Evolutionary conservation across 768 basidiomycete genomes (phyloP), one percentile per base, ranked within the genome.

Genomic region (Naematelia aurantialba): DNA sequence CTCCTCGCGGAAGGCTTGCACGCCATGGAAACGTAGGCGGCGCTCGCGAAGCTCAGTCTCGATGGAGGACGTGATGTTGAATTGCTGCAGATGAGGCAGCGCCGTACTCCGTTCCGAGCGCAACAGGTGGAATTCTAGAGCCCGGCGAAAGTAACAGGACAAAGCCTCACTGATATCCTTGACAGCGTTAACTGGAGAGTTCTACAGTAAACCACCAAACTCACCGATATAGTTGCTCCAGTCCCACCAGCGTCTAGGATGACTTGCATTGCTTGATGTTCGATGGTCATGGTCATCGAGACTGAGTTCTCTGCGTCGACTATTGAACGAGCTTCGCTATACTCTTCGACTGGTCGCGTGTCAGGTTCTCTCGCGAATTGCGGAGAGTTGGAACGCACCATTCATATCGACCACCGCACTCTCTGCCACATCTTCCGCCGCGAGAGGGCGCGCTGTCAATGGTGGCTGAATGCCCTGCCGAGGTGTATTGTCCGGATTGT

Each of bases 21-120:
- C 74, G 0, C 89, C 89, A 79, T 85, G 92, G 71, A 90, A 90
- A 62, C 90, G 83, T 73, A 90, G 85, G 22, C 90, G 87, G 26
- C 91, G 86, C 78, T 97, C 89, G 31, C 91, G 85, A 3, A 89
- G 89, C 62, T 82, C 81, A 0, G 85, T 89, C 77, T 96, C 93
- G 82, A 87, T 86, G 26, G 89, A 75, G 34, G 85, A 83, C 21
- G 83, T 82, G 51, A 89, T 83, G 25, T 84, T 82, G 42, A 89
- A 79, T 73, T 91, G 88, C 52, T 80, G 80, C 13, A 92, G 82
- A 74, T 91, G 89, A 4, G 82, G 60, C 3, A 90, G 90, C 13
- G 85, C 84, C 10, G 80, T 80, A 11, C 30, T 47, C 2, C 56
- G 55, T 29, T 73, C 69, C 11, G 53, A 30, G 46, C 68, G 58